Conservation (phyloP, 1,284 basidiomycete genomes). For the Heterobasidion irregulare region DNA sequence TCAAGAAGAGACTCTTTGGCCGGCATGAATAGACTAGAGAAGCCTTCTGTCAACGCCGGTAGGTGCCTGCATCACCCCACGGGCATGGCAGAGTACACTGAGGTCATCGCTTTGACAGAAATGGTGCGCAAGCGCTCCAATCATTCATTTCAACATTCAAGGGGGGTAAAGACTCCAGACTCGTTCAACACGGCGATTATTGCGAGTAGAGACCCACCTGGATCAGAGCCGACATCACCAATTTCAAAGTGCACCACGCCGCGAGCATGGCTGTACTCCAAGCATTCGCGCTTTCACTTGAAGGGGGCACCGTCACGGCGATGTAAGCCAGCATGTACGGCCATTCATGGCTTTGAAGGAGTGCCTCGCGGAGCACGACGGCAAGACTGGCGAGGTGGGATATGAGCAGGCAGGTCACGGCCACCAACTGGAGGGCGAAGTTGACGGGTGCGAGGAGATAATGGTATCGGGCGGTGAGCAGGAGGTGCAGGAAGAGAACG, state of each 20-base stretch:
- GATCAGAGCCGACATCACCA: background rate
- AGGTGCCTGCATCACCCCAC: background rate
- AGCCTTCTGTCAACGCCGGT: background rate
- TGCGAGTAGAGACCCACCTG: background rate
- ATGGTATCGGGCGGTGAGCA: conserved; percentile 1
- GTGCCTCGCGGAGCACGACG: background rate
- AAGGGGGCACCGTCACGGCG: background rate
- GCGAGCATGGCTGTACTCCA: background rate
- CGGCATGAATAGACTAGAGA: no score
- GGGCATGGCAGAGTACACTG: background rate
- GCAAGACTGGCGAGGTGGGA: background rate
- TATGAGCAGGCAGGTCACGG: background rate
- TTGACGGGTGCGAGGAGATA: background rate
- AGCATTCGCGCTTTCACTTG: background rate
- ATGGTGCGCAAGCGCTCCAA: background rate
- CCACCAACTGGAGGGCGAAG: background rate
- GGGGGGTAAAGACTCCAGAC: background rate
- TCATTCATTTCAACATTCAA: background rate
- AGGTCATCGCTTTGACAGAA: background rate
- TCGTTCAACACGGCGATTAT: background rate
- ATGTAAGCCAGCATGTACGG: conserved; percentile 1
- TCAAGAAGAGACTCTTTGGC: background rate
- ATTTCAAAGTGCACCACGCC: background rate
- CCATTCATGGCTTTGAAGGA: background rate
- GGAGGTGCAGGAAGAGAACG: background rate